Percentiles rank a stretch among this genome's conserved stretches.
These are phyloP conservation scores for Podila epicladia DNA, from an alignment of 192 early-diverging fungal species.

Conservation along the genomic window DNA sequence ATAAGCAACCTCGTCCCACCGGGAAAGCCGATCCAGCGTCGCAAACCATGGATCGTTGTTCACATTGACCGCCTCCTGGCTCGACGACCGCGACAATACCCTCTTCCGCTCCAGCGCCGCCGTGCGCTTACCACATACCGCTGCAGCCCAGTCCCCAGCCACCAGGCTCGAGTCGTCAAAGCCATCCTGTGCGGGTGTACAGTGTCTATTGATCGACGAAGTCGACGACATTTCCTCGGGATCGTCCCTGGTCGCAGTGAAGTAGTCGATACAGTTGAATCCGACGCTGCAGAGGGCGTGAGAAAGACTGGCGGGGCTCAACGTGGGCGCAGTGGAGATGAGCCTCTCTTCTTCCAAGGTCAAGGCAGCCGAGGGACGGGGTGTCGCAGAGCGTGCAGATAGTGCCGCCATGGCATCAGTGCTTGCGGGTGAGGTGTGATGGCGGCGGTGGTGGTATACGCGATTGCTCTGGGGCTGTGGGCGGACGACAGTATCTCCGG, in stretches of 20 bases:
- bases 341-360: neutral
- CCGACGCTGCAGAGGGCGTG: slow-evolving; percentile 29
- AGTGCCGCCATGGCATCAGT: no score
- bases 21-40: slow-evolving; percentile 4
- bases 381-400: neutral
- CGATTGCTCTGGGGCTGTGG: neutral
- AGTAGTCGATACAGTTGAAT: slow-evolving; percentile 29
- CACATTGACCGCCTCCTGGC: neutral
- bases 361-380: neutral
- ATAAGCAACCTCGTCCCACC: slow-evolving; percentile 19
- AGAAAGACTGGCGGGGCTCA: slow-evolving; percentile 16
- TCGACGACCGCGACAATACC: neutral
- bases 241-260: slow-evolving; percentile 1
- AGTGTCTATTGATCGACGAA: neutral
- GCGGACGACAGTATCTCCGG: no score
- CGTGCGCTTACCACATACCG: slow-evolving; percentile 7
- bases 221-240: neutral
- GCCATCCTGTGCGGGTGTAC: neutral
- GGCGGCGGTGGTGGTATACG: neutral
- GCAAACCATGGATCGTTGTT: slow-evolving; percentile 1
- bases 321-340: neutral
- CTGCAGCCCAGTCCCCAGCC: slow-evolving; percentile 2
- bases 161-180: neutral
- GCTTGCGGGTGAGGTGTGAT: neutral
- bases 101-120: slow-evolving; percentile 6